phyloP scores from a whole-genome alignment of 257 asterid species.

The Solanum bulbocastanum region DNA sequence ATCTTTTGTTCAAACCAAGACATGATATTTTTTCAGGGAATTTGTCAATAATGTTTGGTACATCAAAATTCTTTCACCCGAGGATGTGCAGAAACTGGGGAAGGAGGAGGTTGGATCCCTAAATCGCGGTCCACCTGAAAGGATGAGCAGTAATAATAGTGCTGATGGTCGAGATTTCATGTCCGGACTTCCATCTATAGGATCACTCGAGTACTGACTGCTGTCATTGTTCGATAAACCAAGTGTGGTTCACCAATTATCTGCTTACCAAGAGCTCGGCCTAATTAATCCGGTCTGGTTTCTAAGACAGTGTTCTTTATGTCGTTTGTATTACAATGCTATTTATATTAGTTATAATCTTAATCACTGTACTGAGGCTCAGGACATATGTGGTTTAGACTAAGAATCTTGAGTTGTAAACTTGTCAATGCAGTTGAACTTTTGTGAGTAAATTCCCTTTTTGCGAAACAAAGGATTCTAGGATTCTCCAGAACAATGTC shows the following conservation, averaged over 20 bases:
- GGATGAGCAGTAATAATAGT: conserved; percentile 21
- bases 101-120: conserved; percentile 57
- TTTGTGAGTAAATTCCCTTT: neutral
- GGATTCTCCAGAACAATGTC: neutral
- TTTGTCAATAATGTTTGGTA: conserved; percentile 94
- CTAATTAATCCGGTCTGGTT: neutral
- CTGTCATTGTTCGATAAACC: neutral
- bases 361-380: neutral
- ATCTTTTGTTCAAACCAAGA: neutral
- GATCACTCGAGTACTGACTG: conserved; percentile 53
- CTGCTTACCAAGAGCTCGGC: neutral
- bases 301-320: neutral
- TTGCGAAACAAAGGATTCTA: neutral
- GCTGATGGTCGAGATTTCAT: conserved; percentile 42
- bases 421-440: neutral
- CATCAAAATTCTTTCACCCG: conserved; percentile 94
- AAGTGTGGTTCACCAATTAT: neutral
- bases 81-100: conserved; percentile 78
- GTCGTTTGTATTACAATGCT: neutral
- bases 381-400: neutral
- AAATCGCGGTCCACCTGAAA: conserved; percentile 32
- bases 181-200: conserved; percentile 55
- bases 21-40: conserved; percentile 38
- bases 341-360: neutral
- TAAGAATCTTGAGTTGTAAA: neutral